Evolutionary conservation across 352 stramenopile genomes (phyloP).

Genomic region (Blastocystis sp.): DNA sequence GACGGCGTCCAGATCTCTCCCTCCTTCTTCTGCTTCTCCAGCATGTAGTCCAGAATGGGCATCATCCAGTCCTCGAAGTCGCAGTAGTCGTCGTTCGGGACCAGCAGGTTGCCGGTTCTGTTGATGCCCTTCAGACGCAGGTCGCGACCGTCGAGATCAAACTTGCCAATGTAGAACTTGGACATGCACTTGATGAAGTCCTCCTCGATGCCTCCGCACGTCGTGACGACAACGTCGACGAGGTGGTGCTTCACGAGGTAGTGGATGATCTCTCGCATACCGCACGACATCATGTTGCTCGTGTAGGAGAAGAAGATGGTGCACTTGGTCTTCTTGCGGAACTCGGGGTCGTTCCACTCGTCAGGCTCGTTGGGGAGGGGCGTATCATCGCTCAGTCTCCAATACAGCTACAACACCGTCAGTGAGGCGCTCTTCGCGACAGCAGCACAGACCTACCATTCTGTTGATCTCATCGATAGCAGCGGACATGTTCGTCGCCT

Average conservation of each 20-base stretch:
- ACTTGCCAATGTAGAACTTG: conserved; percentile 96
- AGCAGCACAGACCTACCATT: conserved; percentile 83
- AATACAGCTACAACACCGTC: conserved; percentile 82
- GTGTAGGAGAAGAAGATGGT: conserved; percentile 99
- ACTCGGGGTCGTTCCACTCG: conserved; percentile 82
- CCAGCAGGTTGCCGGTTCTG: conserved; percentile 98
- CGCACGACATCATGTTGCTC: conserved; percentile 98
- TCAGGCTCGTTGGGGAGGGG: conserved; percentile 90
- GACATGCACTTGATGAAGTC: conserved; percentile 99
- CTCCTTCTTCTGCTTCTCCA: conserved; percentile 91
- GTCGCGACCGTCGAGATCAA: conserved; percentile 87
- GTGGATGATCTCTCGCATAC: conserved; percentile 93
- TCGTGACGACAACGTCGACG: conserved; percentile 95
- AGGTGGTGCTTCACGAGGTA: conserved; percentile 98
- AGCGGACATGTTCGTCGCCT: conserved; percentile 93
- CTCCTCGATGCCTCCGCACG: conserved; percentile 89
- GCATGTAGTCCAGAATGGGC: conserved; percentile 95
- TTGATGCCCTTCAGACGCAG: conserved; percentile 95
- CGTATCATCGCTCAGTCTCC: conserved; percentile 91
- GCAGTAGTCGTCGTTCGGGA: conserved; percentile 99
- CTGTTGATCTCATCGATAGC: conserved; percentile 96
- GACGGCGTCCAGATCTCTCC: conserved; percentile 91
- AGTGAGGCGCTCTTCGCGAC: neutral
- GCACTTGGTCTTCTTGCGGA: conserved; percentile 86
- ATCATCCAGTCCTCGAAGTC: conserved; percentile 92